These are phyloP conservation scores for Funneliformis mosseae DNA, from an alignment of 192 early-diverging fungal species.

Conservation along the genomic window DNA sequence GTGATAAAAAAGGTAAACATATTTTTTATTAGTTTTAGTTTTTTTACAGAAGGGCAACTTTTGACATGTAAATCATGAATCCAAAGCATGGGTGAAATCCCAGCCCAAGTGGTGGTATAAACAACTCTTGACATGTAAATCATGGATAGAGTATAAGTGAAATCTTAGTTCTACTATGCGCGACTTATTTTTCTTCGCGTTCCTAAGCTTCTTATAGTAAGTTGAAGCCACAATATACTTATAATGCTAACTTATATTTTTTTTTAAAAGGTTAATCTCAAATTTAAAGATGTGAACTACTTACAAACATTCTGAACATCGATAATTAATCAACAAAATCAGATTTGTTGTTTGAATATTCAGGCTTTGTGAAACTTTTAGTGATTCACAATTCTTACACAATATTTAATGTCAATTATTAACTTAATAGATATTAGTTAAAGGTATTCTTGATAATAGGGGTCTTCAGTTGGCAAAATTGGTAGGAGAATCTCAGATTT, in stretches of 20 bases:
- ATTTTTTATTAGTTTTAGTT: too few relatives aligned
- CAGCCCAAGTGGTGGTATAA: slow-evolving; percentile 14
- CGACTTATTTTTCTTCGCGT: not conserved
- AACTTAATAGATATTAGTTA: too few relatives aligned
- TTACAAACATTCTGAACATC: too few relatives aligned
- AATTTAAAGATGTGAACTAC: not conserved
- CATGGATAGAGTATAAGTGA: slow-evolving; percentile 16
- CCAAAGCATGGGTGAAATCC: slow-evolving; percentile 12
- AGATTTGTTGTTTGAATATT: slow-evolving; percentile 9
- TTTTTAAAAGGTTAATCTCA: not conserved
- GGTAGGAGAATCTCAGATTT: too few relatives aligned
- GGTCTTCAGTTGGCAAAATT: too few relatives aligned
- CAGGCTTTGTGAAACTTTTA: not conserved
- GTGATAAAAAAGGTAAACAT: too few relatives aligned
- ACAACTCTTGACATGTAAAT: slow-evolving; percentile 19
- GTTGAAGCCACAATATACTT: too few relatives aligned
- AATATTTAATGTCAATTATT: slow-evolving; percentile 12
- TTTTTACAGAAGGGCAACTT: too few relatives aligned
- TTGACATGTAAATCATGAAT: too few relatives aligned
- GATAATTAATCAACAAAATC: not conserved
- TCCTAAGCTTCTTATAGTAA: slow-evolving; percentile 2
- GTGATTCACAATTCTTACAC: slow-evolving; percentile 11
- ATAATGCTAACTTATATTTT: not conserved
- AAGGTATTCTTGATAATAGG: too few relatives aligned
- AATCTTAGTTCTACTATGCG: slow-evolving; percentile 11